phyloP scores from a whole-genome alignment of 129 eudicot genomes.

The Chrysanthemum seticuspe region DNA sequence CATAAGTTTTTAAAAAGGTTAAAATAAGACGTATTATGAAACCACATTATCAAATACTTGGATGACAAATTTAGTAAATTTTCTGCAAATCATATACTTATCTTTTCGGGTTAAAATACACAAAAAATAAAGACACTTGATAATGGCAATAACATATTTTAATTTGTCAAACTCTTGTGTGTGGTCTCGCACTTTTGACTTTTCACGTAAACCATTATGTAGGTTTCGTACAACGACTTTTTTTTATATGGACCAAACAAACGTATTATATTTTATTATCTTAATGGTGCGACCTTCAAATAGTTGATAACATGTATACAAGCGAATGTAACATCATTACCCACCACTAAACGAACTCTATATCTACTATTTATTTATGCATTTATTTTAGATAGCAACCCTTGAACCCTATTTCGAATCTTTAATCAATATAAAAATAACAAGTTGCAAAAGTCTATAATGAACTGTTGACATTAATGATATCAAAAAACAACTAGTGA shows the following conservation, averaged over 20 bases:
- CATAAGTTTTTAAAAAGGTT: background rate
- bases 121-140: background rate
- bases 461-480: conserved; percentile 17
- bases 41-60: background rate
- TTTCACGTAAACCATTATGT: background rate
- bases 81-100: background rate
- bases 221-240: background rate
- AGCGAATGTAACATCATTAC: background rate
- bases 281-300: background rate
- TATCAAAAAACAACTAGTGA: conserved; percentile 23
- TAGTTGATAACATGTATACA: conserved; percentile 7
- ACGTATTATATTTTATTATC: background rate
- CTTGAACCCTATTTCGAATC: conserved; percentile 20
- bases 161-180: background rate
- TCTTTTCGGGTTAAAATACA: background rate
- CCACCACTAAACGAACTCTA: background rate
- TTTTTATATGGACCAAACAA: background rate
- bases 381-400: conserved; percentile 8
- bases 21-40: background rate
- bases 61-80: background rate
- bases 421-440: conserved; percentile 25
- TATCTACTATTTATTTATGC: background rate
- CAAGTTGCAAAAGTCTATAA: conserved; percentile 32
- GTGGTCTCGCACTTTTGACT: background rate
- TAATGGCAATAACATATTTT: background rate